Base-by-base conservation (phyloP, 352 stramenopile species). In the Phytophthora kernoviae region DNA sequence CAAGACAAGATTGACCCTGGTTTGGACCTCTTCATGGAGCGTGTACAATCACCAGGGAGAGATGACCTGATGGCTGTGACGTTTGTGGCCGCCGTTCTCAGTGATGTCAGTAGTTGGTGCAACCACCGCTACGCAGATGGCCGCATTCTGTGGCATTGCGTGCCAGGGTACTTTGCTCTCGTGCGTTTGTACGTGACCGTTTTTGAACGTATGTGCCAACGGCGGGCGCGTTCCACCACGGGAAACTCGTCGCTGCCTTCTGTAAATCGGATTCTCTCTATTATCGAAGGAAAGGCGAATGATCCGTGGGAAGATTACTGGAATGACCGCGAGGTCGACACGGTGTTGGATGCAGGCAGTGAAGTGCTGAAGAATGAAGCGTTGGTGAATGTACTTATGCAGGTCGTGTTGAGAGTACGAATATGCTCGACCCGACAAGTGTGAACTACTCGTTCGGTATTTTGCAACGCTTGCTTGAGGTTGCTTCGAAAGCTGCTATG, bases 361-460 rank as follows among this genome's bases (percentile, higher is more conserved):
- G 83, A 90, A 14, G 58, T 93, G n/a, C 59, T 91, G 15, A 84
- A 83, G 53, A 92, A 95, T 61, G 62, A 86, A 18, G 65, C 53
- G 3, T 63, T 95, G 14, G 62, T 89, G 24, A 88, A 93, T 58
- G 76, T 90, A 20, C 73, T 95, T 5, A 83, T 95, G 42, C 79
- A 93, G 54, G 77, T 91, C 22, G 81, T 93, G 21, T 55, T 95
- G 21, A 95, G 66, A 73, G 82, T 42, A 95, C 84, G 18, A 95
- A 95, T 43, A 90, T 95, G 40, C 69, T 88, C 30, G 86, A 95
- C 51, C 81, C 82, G 10, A 66, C 75, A 17, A 95, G 79, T 41
- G 86, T 92, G 21, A 92, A 95, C 54, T 95, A 95, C 65, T 88
- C 81, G 34, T 84, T 95, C 49, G 80, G 81, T 9, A 82, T 91